Percentiles rank a stretch among this genome's conserved stretches.
phyloP scores from a whole-genome alignment of 2,329 filamentous ascomycete genomes.

The Penicillium sp. region DNA sequence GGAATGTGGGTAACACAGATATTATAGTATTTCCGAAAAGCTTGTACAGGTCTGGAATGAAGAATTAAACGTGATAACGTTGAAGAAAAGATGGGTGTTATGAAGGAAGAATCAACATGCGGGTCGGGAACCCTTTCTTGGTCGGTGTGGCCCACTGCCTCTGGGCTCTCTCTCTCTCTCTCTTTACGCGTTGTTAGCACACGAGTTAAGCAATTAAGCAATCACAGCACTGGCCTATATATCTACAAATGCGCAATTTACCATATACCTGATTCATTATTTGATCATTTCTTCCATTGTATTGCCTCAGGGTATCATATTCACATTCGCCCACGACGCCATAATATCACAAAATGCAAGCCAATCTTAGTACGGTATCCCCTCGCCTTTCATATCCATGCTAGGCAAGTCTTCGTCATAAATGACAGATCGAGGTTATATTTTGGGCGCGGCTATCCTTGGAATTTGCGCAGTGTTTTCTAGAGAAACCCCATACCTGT shows the following conservation, averaged over 20 bases:
- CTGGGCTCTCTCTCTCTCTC: not conserved
- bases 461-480: conserved; percentile 68
- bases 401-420: not conserved
- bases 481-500: conserved; percentile 32
- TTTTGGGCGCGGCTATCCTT: conserved; percentile 51
- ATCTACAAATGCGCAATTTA: not conserved
- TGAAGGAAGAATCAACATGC: conserved; percentile 29
- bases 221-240: not conserved
- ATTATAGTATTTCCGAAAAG: conserved; percentile 14
- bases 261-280: not conserved
- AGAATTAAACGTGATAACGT: conserved; percentile 8
- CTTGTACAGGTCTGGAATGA: conserved; percentile 14
- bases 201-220: not conserved
- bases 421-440: not conserved
- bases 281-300: not conserved
- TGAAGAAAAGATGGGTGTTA: conserved; percentile 5
- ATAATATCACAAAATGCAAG: conserved; percentile 8
- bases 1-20: conserved; percentile 26
- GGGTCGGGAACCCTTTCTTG: conserved; percentile 21
- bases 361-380: not conserved
- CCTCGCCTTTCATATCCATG: not conserved
- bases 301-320: conserved; percentile 2
- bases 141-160: conserved; percentile 12
- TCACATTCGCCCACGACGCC: not conserved
- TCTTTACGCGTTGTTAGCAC: not conserved